Evolutionary conservation across 495 filamentous ascomycete genomes (phyloP).

Genomic region (Aspergillus nanangensis): DNA sequence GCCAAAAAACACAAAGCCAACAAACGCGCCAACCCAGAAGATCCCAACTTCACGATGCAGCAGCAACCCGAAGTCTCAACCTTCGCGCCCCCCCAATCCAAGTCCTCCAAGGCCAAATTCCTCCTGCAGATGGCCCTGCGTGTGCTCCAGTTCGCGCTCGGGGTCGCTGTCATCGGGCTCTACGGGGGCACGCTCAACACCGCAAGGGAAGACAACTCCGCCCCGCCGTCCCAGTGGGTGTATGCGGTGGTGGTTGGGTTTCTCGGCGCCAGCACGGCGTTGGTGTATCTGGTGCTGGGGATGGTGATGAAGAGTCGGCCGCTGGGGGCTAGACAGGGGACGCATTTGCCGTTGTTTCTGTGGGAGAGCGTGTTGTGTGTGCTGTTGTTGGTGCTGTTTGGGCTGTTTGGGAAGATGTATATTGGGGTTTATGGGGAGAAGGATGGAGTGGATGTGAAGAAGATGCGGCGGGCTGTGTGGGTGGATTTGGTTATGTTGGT

Average conservation of each 20-base stretch:
- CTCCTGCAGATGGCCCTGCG: constrained; percentile 47
- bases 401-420: constrained; percentile 76
- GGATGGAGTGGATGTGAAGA: constrained; percentile 53
- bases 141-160: constrained; percentile 69
- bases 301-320: constrained; percentile 43
- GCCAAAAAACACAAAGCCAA: constrained; percentile 14
- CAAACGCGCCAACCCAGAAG: constrained; percentile 28
- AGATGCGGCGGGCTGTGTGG: constrained; percentile 88
- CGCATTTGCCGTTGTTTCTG: constrained; percentile 45
- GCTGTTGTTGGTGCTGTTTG: constrained; percentile 77
- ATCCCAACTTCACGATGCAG: too few relatives aligned
- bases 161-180: constrained; percentile 69
- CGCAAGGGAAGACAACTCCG: constrained; percentile 45
- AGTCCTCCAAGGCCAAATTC: constrained; percentile 6
- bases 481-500: constrained; percentile 68
- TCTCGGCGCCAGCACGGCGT: constrained; percentile 55
- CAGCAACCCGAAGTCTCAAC: constrained; percentile 13
- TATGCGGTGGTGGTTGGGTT: constrained; percentile 66
- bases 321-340: background rate
- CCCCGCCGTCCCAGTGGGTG: constrained; percentile 65
- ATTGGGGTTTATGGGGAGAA: too few relatives aligned
- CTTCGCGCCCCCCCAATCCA: constrained; percentile 5
- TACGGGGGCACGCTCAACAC: constrained; percentile 68
- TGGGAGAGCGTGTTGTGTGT: constrained; percentile 69
- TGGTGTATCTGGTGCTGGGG: constrained; percentile 56